Base-by-base conservation (phyloP, 2,329 filamentous ascomycete genomes). In the Chrysoporthe deuterocubensis region DNA sequence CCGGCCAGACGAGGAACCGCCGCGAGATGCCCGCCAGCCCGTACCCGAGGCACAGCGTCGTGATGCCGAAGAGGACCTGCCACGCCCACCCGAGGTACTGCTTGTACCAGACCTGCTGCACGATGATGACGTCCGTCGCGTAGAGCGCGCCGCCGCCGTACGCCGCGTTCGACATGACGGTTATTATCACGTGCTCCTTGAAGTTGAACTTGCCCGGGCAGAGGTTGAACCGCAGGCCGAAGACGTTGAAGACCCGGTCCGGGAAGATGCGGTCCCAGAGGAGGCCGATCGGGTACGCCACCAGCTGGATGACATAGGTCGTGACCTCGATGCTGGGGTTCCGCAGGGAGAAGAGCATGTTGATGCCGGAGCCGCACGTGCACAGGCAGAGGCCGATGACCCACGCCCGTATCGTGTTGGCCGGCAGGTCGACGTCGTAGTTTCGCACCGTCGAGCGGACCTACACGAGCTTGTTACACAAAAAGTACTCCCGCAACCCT, bases 391-490 rank as follows among this genome's bases (percentile, higher is more conserved):
- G 68, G 44, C 88, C 88, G 69, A 90, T 87, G 4, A 81, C 78
- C 88, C 88, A 90, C 44, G 88, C 87, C 62, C 88, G 87, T 67
- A 90, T 81, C 26, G 88, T 90, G 75, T 89, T 90, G 72, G 83
- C 83, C n/a, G 87, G 85, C 34, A 90, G 80, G 72, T 90, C 88
- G 71, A 89, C 83, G 72, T 91, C 89, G 74, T 85, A 84, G 75
- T 90, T 90, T 69, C 86, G 81, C 21, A 91, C 89, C 21, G 89
- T 86, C 37, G 88, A 86, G 72, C 89, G 86, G 65, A 90, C 89
- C 79, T 89, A 80, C 34, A 43, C 76, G 4, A 14, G 4, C 43
- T 50, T 26, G 44, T 65, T 40, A 44, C 40, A 4, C n/a, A 50
- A 48, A 59, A 1, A 3, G 21, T 18, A 18, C 37, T 57, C 8